Evolutionary conservation across 2,329 filamentous ascomycete species (phyloP), one percentile per base, ranked within the genome.

Genomic region (Sporothrix protearum): DNA sequence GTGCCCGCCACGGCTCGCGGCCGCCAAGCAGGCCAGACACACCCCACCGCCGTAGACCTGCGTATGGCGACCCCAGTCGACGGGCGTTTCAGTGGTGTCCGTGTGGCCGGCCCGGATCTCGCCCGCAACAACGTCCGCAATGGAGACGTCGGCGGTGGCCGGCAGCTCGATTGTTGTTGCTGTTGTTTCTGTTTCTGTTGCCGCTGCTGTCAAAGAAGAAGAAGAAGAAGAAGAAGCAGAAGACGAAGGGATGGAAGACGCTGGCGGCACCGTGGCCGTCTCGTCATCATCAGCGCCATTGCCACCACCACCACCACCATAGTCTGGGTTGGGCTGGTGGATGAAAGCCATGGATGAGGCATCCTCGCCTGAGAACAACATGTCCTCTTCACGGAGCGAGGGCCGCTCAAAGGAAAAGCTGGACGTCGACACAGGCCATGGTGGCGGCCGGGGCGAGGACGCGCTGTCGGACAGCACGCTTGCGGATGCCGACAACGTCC

Each of bases 41-140:
- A 85, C 82, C 6, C 86, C 86, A 72, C 86, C 86, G 36, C 86
- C 86, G 74, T 88, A 88, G 33, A 88, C 86, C 33, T 86, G 83
- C 19, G 86, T 89, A 77, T 89, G 87, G 49, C 86, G 83, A 75
- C 82, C 85, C 87, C 86, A 89, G 55, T 82, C 70, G 22, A 82
- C 80, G 4, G 42, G 42, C 0, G 42, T 19, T 12, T 49, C 1
- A 42, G 3, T n/a, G 53, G 39, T 1, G 19, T 84, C 85, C 14
- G 81, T 79, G 71, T 81, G 80, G 4, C n/a, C 30, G 16, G 55
- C 33, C 4, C 36, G 2, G 7, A 59, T 30, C 19, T 59, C 55
- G 16, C 28, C 16, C 7, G 36, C 12, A 36, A 25, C 59, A 22
- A 14, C 22, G 51, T 28, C 47, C 47, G 53, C 53, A 30, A 28